Percentiles rank a stretch among this genome's conserved stretches.
These are phyloP conservation scores for Harringtonia lauricola DNA, from an alignment of 2,329 filamentous ascomycete genomes.

Conservation along the genomic window DNA sequence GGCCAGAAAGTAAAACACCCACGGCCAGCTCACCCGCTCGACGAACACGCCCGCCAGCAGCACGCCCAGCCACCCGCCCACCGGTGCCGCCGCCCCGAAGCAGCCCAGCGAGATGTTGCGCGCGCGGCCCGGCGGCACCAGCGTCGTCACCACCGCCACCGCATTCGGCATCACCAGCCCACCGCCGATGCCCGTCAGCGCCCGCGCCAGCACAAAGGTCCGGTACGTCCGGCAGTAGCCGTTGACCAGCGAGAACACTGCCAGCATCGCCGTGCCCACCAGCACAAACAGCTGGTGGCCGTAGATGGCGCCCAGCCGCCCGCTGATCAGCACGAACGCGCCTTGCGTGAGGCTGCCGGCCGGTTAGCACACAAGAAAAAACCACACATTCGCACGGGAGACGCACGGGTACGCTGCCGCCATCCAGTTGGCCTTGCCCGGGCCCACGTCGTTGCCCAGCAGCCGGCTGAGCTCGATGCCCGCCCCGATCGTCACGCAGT, in stretches of 20 bases:
- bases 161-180: slow-evolving; percentile 42
- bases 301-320: slow-evolving; percentile 39
- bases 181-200: slow-evolving; percentile 37
- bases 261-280: slow-evolving; percentile 28
- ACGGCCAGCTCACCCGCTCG: slow-evolving; percentile 23
- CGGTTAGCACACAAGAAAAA: not conserved
- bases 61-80: slow-evolving; percentile 30
- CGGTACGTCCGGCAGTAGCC: slow-evolving; percentile 31
- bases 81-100: slow-evolving; percentile 34
- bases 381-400: too few species aligned
- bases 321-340: slow-evolving; percentile 39
- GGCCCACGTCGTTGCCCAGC: slow-evolving; percentile 17
- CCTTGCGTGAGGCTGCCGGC: slow-evolving; percentile 33
- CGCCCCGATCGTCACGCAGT: slow-evolving; percentile 17
- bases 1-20: slow-evolving; percentile 21
- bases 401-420: slow-evolving; percentile 25
- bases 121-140: slow-evolving; percentile 31
- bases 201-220: slow-evolving; percentile 30
- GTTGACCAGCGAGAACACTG: slow-evolving; percentile 29
- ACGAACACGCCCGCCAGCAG: slow-evolving; percentile 27
- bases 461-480: slow-evolving; percentile 17
- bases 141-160: slow-evolving; percentile 35
- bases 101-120: slow-evolving; percentile 33
- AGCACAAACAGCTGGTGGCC: slow-evolving; percentile 38
- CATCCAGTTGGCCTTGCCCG: slow-evolving; percentile 26